A percentile compares a stretch with the other conserved stretches of the same genome.
phyloP scores from a whole-genome alignment of 176 grass and related monocot species.

The Cocos nucifera region DNA sequence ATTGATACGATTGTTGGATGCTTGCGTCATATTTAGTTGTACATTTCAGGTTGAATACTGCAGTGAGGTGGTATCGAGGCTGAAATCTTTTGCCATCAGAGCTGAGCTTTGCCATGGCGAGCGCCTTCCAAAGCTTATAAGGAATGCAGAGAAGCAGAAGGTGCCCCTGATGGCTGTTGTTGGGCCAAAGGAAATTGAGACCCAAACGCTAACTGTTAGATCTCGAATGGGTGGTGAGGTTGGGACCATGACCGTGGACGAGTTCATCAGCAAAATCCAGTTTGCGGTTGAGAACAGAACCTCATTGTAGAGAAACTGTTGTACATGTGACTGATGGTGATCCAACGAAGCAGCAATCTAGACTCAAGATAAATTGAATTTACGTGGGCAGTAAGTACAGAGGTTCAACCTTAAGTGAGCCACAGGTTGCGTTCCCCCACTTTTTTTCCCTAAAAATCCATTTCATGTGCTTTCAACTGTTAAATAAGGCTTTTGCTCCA shows the following conservation, averaged over 20 bases:
- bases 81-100: slow-evolving; percentile 58
- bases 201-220: slow-evolving; percentile 56
- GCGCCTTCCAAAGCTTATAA: slow-evolving; percentile 82
- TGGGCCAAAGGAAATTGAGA: slow-evolving; percentile 79
- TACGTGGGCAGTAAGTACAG: too few species aligned
- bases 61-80: slow-evolving; percentile 44
- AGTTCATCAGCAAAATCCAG: slow-evolving; percentile 44
- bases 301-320: slow-evolving; percentile 21
- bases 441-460: too few species aligned
- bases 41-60: slow-evolving; percentile 73
- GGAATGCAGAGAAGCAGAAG: slow-evolving; percentile 75
- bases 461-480: too few species aligned
- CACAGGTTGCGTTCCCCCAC: too few species aligned
- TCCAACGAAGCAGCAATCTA: too few species aligned
- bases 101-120: slow-evolving; percentile 77
- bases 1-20: neutral
- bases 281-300: slow-evolving; percentile 36
- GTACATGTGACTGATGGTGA: too few species aligned
- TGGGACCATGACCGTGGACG: slow-evolving; percentile 53
- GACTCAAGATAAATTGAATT: too few species aligned
- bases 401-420: too few species aligned
- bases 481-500: too few species aligned
- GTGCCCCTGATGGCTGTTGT: slow-evolving; percentile 86
- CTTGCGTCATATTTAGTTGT: neutral
- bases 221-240: slow-evolving; percentile 71